These are phyloP conservation scores for Trichosporon sp. DNA, from an alignment of 1,284 basidiomycete genomes.

Conservation along the genomic window DNA sequence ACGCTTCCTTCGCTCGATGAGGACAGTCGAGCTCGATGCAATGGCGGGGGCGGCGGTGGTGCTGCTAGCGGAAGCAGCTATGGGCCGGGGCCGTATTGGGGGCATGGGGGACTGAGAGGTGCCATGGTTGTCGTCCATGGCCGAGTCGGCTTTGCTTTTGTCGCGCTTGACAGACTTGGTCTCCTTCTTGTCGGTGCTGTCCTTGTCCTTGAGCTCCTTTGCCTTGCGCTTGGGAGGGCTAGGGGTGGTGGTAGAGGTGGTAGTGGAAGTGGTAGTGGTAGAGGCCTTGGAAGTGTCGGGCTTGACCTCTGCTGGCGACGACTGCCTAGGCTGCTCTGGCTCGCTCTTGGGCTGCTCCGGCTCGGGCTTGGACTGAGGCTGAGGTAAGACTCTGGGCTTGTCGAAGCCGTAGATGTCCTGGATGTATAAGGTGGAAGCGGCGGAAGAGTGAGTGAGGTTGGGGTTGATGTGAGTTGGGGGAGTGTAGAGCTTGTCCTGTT, in stretches of 20 bases:
- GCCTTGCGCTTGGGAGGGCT: not conserved
- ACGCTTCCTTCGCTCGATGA: constrained; percentile 9
- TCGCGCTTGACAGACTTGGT: not conserved
- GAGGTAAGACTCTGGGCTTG: no score
- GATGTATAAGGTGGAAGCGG: no score
- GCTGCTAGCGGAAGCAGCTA: not conserved
- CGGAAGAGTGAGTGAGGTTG: not conserved
- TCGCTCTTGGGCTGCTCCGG: not conserved
- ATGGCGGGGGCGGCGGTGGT: not conserved
- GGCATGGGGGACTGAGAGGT: not conserved
- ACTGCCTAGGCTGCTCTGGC: not conserved
- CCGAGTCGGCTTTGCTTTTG: not conserved
- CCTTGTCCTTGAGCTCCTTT: not conserved
- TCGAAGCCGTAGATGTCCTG: not conserved
- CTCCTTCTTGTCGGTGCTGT: not conserved
- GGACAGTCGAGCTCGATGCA: not conserved
- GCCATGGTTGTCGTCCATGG: not conserved
- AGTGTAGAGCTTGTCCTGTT: not conserved
- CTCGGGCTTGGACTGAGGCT: not conserved
- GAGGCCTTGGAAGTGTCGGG: not conserved
- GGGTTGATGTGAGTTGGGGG: not conserved
- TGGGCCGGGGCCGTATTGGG: not conserved
- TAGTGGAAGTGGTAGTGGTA: not conserved
- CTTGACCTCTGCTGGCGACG: not conserved
- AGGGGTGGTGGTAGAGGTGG: not conserved